phyloP scores from a whole-genome alignment of 805 yeast genomes.

The Candida ficus region DNA sequence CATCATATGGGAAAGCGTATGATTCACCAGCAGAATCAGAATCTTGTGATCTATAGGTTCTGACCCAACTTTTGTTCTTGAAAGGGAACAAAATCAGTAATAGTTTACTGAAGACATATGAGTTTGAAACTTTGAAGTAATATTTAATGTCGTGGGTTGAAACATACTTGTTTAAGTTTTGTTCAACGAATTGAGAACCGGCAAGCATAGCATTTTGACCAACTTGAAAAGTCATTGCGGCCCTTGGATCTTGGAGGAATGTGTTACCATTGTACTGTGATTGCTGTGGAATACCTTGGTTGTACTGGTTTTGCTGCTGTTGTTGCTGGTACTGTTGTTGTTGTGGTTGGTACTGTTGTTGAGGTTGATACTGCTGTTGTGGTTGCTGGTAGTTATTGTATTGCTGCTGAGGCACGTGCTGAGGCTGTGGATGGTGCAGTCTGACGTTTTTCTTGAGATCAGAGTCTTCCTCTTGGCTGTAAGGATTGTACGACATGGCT shows the following conservation, averaged over 20 bases:
- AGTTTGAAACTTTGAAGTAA: slow-evolving; percentile 88
- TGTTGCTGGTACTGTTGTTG: slow-evolving; percentile 22
- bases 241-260: slow-evolving; percentile 71
- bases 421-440: slow-evolving; percentile 20
- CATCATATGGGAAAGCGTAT: slow-evolving; percentile 77
- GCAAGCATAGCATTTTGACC: slow-evolving; percentile 82
- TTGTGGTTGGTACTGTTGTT: slow-evolving; percentile 26
- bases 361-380: slow-evolving; percentile 12
- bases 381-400: too few species aligned
- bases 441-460: slow-evolving; percentile 16
- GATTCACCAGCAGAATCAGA: slow-evolving; percentile 21
- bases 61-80: slow-evolving; percentile 76
- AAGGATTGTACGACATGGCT: slow-evolving; percentile 49
- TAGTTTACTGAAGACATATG: slow-evolving; percentile 74
- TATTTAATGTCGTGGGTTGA: slow-evolving; percentile 59
- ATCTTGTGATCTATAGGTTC: slow-evolving; percentile 38
- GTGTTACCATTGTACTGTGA: slow-evolving; percentile 9
- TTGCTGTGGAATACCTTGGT: slow-evolving; percentile 13
- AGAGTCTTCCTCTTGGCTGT: slow-evolving; percentile 27
- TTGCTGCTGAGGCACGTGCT: slow-evolving; percentile 8
- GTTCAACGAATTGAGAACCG: slow-evolving; percentile 74
- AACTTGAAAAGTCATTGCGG: slow-evolving; percentile 81
- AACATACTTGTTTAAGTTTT: slow-evolving; percentile 45
- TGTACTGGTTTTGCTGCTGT: slow-evolving; percentile 25
- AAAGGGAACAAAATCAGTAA: slow-evolving; percentile 79